Base-by-base conservation (phyloP, 2,329 filamentous ascomycete genomes). In the Penicillium hesseltinei region DNA sequence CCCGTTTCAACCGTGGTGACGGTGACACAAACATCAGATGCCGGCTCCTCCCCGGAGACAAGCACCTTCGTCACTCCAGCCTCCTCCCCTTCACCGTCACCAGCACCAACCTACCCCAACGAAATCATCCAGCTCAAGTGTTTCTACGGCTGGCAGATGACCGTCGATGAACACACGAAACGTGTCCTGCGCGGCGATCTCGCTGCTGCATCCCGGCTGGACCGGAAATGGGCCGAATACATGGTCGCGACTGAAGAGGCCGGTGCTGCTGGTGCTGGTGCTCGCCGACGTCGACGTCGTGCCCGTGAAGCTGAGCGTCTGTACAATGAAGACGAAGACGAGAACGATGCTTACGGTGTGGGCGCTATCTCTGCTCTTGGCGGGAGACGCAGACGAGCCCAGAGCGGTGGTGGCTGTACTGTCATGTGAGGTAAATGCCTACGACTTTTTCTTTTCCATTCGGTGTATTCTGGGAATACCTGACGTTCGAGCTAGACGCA, bases 61-160 rank as follows among this genome's bases (percentile, higher is more conserved):
- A 70, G 66, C 9, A 67, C 69, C 6, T 69, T 65, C 38, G 49
- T 66, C 52, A 61, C 63, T 2, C 63, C 68, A 5, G 46, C 56
- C 15, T 62, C 65, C 27, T 65, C 68, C 0, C 65, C 65, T 4
- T 63, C 70, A 1, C 62, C 70, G 0, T 58, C 70, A 1, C 62
- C 70, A 1, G 58, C 65, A 6, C 62, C 70, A 10, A 57, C 62
- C 0, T 92, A 88, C 66, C 90, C 91, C 0, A 84, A 85, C 1
- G 88, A 96, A 70, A 85, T 95, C 56, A 91, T 97, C 58, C 81
- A 86, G 6, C 82, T 97, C 43, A 97, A 96, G 74, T 96, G 92
- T 75, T 97, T 93, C 78, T 96, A 96, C 73, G 91, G 89, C 42
- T 97, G 91, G 85, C 93, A 97, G 76, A 90, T 91, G 77, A 97